Evolutionary conservation across 2,329 filamentous ascomycete species (phyloP), one percentile per base, ranked within the genome.

Genomic region (Drechslerella dactyloides): DNA sequence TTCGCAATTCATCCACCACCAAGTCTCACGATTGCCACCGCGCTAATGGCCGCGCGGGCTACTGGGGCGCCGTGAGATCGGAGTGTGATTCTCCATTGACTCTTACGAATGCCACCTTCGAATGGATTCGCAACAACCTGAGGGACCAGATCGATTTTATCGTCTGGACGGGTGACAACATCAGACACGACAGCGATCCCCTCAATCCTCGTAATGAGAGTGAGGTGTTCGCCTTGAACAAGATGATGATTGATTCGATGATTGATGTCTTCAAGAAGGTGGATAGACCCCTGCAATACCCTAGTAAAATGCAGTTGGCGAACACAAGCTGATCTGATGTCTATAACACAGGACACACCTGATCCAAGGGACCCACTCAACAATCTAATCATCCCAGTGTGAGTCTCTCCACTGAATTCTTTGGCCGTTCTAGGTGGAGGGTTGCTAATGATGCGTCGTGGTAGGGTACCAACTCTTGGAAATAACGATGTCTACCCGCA

Each of bases 401-500:
- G 59, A 11, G 61, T 62, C 11, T 17, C 15, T 23, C 6, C 11
- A 10, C 17, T 10, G 27, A n/a, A 1, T 23, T 2, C 21, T 55
- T 15, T 52, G 13, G n/a, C n/a, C n/a, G n/a, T n/a, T n/a, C n/a
- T n/a, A n/a, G n/a, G n/a, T n/a, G n/a, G n/a, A n/a, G n/a, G n/a
- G n/a, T n/a, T n/a, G n/a, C n/a, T n/a, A n/a, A n/a, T n/a, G n/a
- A n/a, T n/a, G n/a, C n/a, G n/a, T n/a, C 35, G 15, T 15, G 33
- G 23, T 33, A 86, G 97, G 30, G 84, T 99, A 19, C 93, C 94
- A 0, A 97, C 89, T 0, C 88, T 97, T 75, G 94, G 94, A 72
- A 99, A 99, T 82, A 99, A 99, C 80, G 94, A 99, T 78, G 93
- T 99, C 68, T 86, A 97, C 70, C 94, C 94, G 0, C 94, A 99